Percentiles rank a stretch among this genome's conserved stretches.
Conservation (phyloP, 2,329 filamentous ascomycete genomes). For the Truncatella angustata region DNA sequence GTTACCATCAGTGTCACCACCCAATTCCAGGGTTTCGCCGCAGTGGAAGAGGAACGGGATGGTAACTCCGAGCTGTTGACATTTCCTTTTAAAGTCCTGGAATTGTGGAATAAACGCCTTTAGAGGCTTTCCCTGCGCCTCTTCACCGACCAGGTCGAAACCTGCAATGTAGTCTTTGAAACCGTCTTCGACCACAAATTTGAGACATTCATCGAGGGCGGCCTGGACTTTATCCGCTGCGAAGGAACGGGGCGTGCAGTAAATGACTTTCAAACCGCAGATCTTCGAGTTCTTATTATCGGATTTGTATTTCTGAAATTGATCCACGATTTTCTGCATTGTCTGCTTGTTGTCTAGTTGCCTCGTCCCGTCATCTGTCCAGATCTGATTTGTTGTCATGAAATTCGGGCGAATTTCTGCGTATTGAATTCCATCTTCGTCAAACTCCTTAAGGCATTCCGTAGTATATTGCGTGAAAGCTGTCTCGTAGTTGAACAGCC, state of each 20-base stretch:
- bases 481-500: slow-evolving; percentile 55
- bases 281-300: neutral
- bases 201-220: slow-evolving; percentile 52
- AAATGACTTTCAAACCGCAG: slow-evolving; percentile 56
- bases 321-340: slow-evolving; percentile 50
- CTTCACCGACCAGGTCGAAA: slow-evolving; percentile 61
- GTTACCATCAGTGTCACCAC: slow-evolving; percentile 64
- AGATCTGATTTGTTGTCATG: slow-evolving; percentile 52
- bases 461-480: slow-evolving; percentile 56
- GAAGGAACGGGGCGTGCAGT: slow-evolving; percentile 59
- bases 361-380: slow-evolving; percentile 41
- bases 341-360: slow-evolving; percentile 47
- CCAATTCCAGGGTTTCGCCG: slow-evolving; percentile 69
- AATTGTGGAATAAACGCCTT: slow-evolving; percentile 49
- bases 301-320: slow-evolving; percentile 39
- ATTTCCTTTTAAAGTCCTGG: slow-evolving; percentile 44
- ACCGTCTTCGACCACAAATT: slow-evolving; percentile 44
- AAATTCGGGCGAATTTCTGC: slow-evolving; percentile 61
- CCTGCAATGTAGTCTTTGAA: slow-evolving; percentile 54
- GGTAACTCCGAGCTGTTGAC: slow-evolving; percentile 41
- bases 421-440: slow-evolving; percentile 57
- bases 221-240: slow-evolving; percentile 39
- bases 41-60: slow-evolving; percentile 78
- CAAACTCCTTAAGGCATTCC: slow-evolving; percentile 52
- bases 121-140: slow-evolving; percentile 51